Percentiles rank a stretch among this genome's conserved stretches.
These are phyloP conservation scores for Lactarius tabidus DNA, from an alignment of 768 basidiomycete species.

Conservation along the genomic window DNA sequence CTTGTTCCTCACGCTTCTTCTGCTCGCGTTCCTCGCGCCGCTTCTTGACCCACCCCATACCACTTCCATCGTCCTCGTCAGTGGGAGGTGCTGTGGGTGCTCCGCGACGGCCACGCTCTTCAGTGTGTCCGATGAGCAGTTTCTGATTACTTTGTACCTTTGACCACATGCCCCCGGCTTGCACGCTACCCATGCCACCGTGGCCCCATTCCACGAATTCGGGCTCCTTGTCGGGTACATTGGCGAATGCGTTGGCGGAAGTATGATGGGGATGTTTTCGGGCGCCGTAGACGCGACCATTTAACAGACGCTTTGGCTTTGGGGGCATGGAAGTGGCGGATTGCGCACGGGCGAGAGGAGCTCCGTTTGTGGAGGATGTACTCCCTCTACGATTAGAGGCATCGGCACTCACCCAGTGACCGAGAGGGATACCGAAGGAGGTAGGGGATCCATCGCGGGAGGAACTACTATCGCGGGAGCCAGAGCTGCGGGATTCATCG, in stretches of 20 bases:
- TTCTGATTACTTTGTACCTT: conserved; percentile 27
- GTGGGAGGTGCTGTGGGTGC: conserved; percentile 25
- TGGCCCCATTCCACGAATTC: conserved; percentile 91
- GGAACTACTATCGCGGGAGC: conserved; percentile 60
- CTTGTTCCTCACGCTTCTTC: conserved; percentile 39
- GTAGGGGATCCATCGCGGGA: conserved; percentile 37
- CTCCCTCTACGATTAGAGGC: not conserved
- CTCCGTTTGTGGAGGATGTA: not conserved
- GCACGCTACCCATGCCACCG: conserved; percentile 68
- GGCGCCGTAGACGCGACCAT: conserved; percentile 75
- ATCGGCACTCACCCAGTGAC: conserved; percentile 18
- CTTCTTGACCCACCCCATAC: conserved; percentile 75
- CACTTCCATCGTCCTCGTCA: conserved; percentile 75
- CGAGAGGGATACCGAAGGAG: conserved; percentile 13
- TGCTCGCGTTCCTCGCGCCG: conserved; percentile 54
- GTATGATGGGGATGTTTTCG: conserved; percentile 1
- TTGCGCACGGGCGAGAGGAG: conserved; percentile 4
- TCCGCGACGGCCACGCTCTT: conserved; percentile 25
- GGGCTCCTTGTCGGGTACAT: conserved; percentile 52
- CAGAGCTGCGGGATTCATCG: conserved; percentile 43
- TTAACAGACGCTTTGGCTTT: conserved; percentile 53
- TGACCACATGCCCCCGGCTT: conserved; percentile 21
- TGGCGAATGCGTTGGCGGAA: conserved; percentile 46
- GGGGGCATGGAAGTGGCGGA: not conserved
- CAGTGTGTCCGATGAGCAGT: conserved; percentile 12